Evolutionary conservation across 2,329 filamentous ascomycete species (phyloP), one percentile per base, ranked within the genome.

Genomic region (Hortaea werneckii): DNA sequence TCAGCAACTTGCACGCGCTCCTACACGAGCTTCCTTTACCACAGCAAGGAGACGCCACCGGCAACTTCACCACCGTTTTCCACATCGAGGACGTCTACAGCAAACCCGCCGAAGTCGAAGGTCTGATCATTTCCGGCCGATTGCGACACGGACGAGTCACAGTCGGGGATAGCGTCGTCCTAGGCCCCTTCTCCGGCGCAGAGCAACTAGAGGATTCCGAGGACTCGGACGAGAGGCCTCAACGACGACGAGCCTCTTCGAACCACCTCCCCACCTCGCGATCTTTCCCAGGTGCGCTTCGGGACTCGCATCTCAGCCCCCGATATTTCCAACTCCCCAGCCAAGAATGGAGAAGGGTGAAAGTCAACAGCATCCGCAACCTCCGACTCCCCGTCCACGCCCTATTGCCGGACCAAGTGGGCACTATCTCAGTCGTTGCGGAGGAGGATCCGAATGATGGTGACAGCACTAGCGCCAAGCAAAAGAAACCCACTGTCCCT

Each of bases 41-140:
- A 1, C 37, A 54, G 2, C 4, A 46, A 26, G 42, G 37, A 27
- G 35, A 46, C 29, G 29, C 10, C 5, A 6, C 75, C 75, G 6
- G 77, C 74, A 1, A 61, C 74, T 8, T 32, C 49, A 37, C 43
- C 35, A 44, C 45, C 10, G 68, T 95, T 1, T 96, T 96, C 58
- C 85, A 95, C 59, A 78, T 96, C 26, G 90, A 96, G 60, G 90
- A 95, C 55, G 80, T 88, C 1, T 96, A 94, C 63, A 85, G 78
- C 47, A 76, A 89, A 10, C 57, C 60, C 1, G 56, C 59, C 6
- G 60, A 59, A 49, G 53, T 50, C 6, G 50, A 53, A 35, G 58
- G 58, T 26, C 53, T 62, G n/a, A 85, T 98, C 10, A 76, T 95
- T 5, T 89, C 87, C 37, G 90, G 90, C 0, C 79, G 92, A 52